Evolutionary conservation across 306 rosid species (phyloP).

Genomic region (Acacia melanoxylon): DNA sequence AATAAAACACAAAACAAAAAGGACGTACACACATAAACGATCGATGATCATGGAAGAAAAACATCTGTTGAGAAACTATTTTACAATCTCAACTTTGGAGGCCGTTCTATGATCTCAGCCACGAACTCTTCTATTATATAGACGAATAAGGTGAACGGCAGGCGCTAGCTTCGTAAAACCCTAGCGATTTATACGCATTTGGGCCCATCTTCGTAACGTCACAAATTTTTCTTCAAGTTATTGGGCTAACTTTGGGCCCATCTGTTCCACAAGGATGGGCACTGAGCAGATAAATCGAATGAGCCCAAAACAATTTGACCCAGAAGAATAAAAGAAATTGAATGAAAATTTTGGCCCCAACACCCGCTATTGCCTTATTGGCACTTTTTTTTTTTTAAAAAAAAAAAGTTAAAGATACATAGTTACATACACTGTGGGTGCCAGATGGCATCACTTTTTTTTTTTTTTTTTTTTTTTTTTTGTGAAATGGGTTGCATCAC

Average conservation of each 20-base stretch:
- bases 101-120: neutral
- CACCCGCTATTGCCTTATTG: neutral
- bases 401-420: no score
- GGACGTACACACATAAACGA: neutral
- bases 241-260: neutral
- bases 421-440: no score
- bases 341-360: neutral
- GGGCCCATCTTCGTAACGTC: neutral
- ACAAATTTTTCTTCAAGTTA: neutral
- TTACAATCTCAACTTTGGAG: neutral
- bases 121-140: neutral
- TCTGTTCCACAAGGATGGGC: neutral
- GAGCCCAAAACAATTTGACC: neutral
- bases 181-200: neutral
- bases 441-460: no score
- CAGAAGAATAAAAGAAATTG: neutral
- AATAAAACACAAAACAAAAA: neutral
- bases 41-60: neutral
- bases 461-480: no score
- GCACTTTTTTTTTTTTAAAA: no score
- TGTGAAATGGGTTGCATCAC: no score
- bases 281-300: neutral
- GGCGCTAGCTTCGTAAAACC: neutral
- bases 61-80: neutral
- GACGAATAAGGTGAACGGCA: neutral